phyloP scores from a whole-genome alignment of 2,329 filamentous ascomycete species.

The Aspergillus fijiensis region DNA sequence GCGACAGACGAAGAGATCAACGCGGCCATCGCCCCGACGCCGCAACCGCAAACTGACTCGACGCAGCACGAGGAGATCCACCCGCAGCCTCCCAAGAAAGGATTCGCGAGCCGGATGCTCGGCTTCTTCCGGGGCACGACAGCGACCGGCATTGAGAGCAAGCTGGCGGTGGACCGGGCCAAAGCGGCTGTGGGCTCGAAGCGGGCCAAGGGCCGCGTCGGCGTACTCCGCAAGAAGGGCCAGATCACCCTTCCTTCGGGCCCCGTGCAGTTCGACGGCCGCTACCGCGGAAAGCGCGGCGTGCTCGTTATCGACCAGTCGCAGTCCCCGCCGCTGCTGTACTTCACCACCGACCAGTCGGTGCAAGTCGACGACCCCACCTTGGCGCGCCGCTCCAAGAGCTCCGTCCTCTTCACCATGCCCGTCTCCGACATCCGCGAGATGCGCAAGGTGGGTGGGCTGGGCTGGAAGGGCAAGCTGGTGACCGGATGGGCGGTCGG shows the following conservation, averaged over 20 bases:
- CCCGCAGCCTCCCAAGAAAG: constrained; percentile 27
- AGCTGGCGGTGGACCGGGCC: constrained; percentile 68
- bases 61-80: neutral
- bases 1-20: constrained; percentile 67
- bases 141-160: constrained; percentile 70
- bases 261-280: constrained; percentile 72
- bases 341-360: constrained; percentile 55
- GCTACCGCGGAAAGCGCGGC: constrained; percentile 70
- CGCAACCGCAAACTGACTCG: constrained; percentile 33
- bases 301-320: constrained; percentile 62
- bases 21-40: constrained; percentile 57
- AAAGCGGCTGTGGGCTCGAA: constrained; percentile 62
- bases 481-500: constrained; percentile 74
- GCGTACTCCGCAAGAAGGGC: constrained; percentile 59
- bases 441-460: constrained; percentile 74
- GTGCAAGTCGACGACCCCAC: constrained; percentile 44
- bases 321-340: constrained; percentile 49
- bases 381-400: constrained; percentile 51
- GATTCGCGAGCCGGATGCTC: constrained; percentile 52
- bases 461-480: constrained; percentile 82
- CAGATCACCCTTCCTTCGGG: constrained; percentile 53
- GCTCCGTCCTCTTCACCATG: constrained; percentile 66
- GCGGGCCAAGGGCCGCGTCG: constrained; percentile 66
- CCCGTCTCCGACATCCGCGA: constrained; percentile 70
- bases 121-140: constrained; percentile 68